Base-by-base conservation (phyloP, 2,329 filamentous ascomycete species). In the Trichophyton verrucosum region DNA sequence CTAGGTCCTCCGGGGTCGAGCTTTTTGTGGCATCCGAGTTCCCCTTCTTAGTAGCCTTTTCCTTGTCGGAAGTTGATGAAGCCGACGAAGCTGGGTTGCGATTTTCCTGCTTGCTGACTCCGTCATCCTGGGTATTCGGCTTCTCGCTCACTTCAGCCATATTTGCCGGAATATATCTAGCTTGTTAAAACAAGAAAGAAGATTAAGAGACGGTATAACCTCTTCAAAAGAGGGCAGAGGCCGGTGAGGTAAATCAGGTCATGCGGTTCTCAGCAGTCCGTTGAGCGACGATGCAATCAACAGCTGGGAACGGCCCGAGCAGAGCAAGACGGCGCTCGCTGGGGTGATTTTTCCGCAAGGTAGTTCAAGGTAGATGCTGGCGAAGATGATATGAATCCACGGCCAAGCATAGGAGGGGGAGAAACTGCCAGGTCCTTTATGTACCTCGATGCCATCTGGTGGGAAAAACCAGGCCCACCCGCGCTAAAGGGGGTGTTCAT, bases 11-110 rank as follows among this genome's bases (percentile, higher is more conserved):
- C 46, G 72, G 65, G 5, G 67, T 60, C 15, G 69, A 69, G 40
- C 64, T 65, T 55, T 73, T 69, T 51, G 73, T 66, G n/a, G 75
- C 71, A 30, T 53, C 33, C 58, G 77, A 78, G 64, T 80, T 78
- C 62, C 65, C 61, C 64, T 61, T 64, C 44, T 64, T 58, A 42
- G 62, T 46, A 40, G 63, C 56, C 15, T 60, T 17, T 27, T 13
- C 42, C 24, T 65, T 62, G 1, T 59, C 60, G 15, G 44, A 55
- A 27, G 46, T 60, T 1, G 62, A 61, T 2, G 58, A 51, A 5
- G 60, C 57, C 15, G 42, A 55, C 9, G 64, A 61, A 5, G 57
- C 56, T 8, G 62, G 44, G 15, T 33, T 49, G 3, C 38, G 55
- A 11, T 15, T 30, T 57, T 57, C 38, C 30, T 42, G 20, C 20